phyloP scores from a whole-genome alignment of 805 yeast species.

The Kazachstania africana region DNA sequence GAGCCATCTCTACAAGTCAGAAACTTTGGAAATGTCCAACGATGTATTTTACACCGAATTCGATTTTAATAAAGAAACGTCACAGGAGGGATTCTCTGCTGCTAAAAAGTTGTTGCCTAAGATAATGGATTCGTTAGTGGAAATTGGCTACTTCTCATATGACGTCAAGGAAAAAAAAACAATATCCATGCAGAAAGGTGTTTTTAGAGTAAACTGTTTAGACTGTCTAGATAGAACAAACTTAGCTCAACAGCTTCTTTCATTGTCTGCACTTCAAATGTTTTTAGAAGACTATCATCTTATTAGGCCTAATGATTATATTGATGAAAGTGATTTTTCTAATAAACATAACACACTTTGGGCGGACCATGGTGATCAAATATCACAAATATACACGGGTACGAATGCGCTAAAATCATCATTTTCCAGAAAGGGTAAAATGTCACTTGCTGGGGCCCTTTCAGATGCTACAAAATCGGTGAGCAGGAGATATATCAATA shows the following conservation, averaged over 20 bases:
- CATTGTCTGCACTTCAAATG: slow-evolving; percentile 54
- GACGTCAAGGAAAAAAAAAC: slow-evolving; percentile 45
- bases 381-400: slow-evolving; percentile 92
- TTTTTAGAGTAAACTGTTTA: slow-evolving; percentile 85
- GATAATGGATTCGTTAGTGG: slow-evolving; percentile 53
- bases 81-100: slow-evolving; percentile 80
- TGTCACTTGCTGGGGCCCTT: slow-evolving; percentile 94
- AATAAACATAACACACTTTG: slow-evolving; percentile 76
- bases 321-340: slow-evolving; percentile 42
- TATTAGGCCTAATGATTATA: slow-evolving; percentile 11
- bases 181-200: slow-evolving; percentile 73
- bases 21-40: slow-evolving; percentile 18
- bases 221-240: slow-evolving; percentile 95
- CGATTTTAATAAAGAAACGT: slow-evolving; percentile 89
- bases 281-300: slow-evolving; percentile 35
- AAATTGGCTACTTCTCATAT: slow-evolving; percentile 73
- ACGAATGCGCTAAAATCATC: slow-evolving; percentile 95
- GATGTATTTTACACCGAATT: slow-evolving; percentile 59
- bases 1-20: slow-evolving; percentile 39
- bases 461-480: slow-evolving; percentile 95
- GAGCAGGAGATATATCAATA: slow-evolving; percentile 87
- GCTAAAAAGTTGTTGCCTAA: slow-evolving; percentile 59
- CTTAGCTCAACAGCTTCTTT: slow-evolving; percentile 73
- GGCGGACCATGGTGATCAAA: slow-evolving; percentile 98
- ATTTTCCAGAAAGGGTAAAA: slow-evolving; percentile 87